These are phyloP conservation scores for Xylaria sp. DNA, from an alignment of 2,329 filamentous ascomycete genomes.

Conservation along the genomic window DNA sequence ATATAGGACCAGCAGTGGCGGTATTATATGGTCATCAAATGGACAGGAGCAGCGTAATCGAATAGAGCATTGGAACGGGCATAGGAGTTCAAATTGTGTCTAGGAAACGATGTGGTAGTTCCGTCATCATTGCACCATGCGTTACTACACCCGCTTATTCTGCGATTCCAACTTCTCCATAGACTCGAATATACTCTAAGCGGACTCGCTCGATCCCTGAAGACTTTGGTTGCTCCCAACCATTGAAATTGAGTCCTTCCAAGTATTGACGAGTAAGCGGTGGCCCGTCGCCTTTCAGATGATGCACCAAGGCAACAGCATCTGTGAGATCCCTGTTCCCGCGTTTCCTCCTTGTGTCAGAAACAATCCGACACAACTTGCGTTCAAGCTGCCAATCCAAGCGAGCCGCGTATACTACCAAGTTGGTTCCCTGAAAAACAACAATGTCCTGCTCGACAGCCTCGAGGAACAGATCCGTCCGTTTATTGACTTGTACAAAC, in stretches of 20 bases:
- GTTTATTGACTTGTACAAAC: conserved; percentile 31
- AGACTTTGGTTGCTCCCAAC: conserved; percentile 10
- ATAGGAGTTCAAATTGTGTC: neutral
- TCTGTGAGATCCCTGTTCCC: conserved; percentile 28
- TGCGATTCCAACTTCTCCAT: conserved; percentile 11
- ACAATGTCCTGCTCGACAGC: conserved; percentile 42
- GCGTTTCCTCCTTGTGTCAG: conserved; percentile 9
- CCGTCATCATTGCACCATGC: neutral
- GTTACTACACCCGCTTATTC: neutral
- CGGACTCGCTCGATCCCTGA: conserved; percentile 10
- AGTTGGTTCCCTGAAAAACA: conserved; percentile 40
- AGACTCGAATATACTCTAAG: neutral
- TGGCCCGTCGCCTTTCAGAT: conserved; percentile 15
- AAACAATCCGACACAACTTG: conserved; percentile 43
- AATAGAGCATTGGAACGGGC: neutral
- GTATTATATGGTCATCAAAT: neutral
- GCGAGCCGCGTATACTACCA: conserved; percentile 19
- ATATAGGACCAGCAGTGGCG: neutral
- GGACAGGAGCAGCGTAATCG: neutral
- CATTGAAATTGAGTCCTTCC: conserved; percentile 19
- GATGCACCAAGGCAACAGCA: conserved; percentile 23
- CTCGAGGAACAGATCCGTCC: conserved; percentile 41
- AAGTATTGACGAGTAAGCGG: conserved; percentile 14
- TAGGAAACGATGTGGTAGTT: neutral
- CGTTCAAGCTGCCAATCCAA: conserved; percentile 46